Evolutionary conservation across 1,284 basidiomycete species (phyloP).

Genomic region (Ustilago vetiveriae): DNA sequence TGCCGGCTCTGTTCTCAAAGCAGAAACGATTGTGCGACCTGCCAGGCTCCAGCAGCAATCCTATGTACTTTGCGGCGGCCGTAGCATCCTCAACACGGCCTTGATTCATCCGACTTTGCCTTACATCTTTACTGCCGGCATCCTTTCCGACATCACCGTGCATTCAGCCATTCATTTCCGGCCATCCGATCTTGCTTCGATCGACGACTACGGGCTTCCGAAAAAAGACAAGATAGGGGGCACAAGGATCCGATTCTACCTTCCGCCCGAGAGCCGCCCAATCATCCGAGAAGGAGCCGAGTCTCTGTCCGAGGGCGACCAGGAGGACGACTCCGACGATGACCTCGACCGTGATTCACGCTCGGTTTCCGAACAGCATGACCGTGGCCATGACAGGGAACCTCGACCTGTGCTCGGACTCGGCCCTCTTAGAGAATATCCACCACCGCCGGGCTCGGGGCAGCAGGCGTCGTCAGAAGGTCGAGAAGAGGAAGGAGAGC

Average conservation of each 20-base stretch:
- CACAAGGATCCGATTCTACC: conserved; percentile 10
- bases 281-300: not conserved
- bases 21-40: conserved; percentile 18
- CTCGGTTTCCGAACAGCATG: not conserved
- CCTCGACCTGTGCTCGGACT: no score
- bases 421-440: no score
- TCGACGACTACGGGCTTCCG: not conserved
- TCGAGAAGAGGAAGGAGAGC: conserved; percentile 1
- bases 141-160: conserved; percentile 10
- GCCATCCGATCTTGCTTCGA: not conserved
- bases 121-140: conserved; percentile 26
- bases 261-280: not conserved
- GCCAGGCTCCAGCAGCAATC: conserved; percentile 13
- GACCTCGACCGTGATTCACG: not conserved
- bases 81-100: conserved; percentile 34
- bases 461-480: no score
- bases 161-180: conserved; percentile 21
- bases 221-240: conserved; percentile 1
- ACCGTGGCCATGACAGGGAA: no score
- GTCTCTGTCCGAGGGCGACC: no score
- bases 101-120: conserved; percentile 39
- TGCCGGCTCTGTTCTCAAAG: conserved; percentile 17
- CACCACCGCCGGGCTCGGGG: no score
- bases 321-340: no score
- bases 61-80: conserved; percentile 27